Evolutionary conservation across 2,329 filamentous ascomycete genomes (phyloP).

Genomic region (Scortechinia acanthostroma): DNA sequence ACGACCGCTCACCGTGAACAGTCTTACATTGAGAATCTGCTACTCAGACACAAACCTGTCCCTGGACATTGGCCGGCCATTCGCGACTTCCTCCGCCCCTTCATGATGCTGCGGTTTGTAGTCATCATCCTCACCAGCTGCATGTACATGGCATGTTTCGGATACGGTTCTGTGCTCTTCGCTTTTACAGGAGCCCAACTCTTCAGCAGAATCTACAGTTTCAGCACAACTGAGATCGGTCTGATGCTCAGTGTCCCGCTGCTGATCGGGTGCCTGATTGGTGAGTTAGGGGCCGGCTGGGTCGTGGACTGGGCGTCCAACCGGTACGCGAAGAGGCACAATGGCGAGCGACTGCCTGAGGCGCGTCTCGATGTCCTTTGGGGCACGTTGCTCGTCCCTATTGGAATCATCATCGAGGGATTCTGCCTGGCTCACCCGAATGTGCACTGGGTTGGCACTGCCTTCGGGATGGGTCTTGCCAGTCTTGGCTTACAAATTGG

Average conservation of each 20-base stretch:
- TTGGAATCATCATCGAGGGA: constrained; percentile 14
- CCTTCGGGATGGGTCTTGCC: no score
- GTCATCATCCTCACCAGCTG: constrained; percentile 10
- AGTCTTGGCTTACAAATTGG: no score
- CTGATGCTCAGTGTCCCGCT: constrained; percentile 13
- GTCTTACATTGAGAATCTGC: no score
- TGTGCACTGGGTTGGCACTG: no score
- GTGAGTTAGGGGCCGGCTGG: constrained; percentile 14
- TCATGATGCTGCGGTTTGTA: constrained; percentile 10
- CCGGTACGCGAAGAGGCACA: constrained; percentile 12
- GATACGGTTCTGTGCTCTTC: constrained; percentile 14
- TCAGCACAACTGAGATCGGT: constrained; percentile 12
- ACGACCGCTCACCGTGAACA: no score
- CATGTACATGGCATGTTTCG: constrained; percentile 13
- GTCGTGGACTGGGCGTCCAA: constrained; percentile 16
- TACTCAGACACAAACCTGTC: no score
- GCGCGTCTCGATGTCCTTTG: constrained; percentile 19
- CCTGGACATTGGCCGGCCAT: no score
- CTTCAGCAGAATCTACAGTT: constrained; percentile 11
- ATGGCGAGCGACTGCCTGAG: constrained; percentile 16
- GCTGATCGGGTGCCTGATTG: constrained; percentile 12
- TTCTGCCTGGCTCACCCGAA: no score
- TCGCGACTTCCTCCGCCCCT: no score
- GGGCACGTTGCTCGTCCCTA: constrained; percentile 12
- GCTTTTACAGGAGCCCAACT: constrained; percentile 11